These are phyloP conservation scores for Phalaenopsis aphrodite DNA, from an alignment of 106 monocot genomes.

Conservation along the genomic window DNA sequence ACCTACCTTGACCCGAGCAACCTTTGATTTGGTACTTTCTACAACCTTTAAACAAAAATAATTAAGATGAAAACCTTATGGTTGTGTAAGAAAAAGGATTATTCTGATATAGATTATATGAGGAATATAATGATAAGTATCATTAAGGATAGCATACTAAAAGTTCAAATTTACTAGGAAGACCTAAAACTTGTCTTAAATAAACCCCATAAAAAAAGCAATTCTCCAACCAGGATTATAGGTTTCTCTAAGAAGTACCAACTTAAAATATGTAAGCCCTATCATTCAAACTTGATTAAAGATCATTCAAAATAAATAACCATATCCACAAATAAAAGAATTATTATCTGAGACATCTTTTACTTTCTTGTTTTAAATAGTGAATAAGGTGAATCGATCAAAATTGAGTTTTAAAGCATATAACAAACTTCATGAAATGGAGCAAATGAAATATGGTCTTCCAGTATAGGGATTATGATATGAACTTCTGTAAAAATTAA, in stretches of 20 bases:
- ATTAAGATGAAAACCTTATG: conserved; percentile 5
- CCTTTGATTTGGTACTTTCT: conserved; percentile 81
- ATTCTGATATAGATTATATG: background rate
- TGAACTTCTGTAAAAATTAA: too few relatives aligned
- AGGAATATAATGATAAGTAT: background rate
- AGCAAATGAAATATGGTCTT: background rate
- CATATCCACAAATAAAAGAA: background rate
- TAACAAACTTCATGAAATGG: background rate
- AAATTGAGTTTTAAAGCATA: background rate
- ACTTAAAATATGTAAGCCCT: background rate
- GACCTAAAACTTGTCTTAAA: background rate
- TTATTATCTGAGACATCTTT: background rate
- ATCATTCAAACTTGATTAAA: too few relatives aligned
- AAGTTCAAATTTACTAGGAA: background rate
- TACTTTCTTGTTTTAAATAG: background rate
- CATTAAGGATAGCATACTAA: background rate
- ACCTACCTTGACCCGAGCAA: conserved; percentile 74
- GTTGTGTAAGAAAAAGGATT: background rate
- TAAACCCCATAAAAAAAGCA: background rate
- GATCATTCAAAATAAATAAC: too few relatives aligned
- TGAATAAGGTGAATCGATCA: background rate
- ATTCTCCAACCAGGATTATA: background rate
- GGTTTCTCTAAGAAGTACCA: background rate
- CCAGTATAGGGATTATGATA: background rate
- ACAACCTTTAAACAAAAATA: conserved; percentile 37